A percentile compares a stretch with the other conserved stretches of the same genome.
These are phyloP conservation scores for Clausena lansium DNA, from an alignment of 345 rosid genomes.

Conservation along the genomic window DNA sequence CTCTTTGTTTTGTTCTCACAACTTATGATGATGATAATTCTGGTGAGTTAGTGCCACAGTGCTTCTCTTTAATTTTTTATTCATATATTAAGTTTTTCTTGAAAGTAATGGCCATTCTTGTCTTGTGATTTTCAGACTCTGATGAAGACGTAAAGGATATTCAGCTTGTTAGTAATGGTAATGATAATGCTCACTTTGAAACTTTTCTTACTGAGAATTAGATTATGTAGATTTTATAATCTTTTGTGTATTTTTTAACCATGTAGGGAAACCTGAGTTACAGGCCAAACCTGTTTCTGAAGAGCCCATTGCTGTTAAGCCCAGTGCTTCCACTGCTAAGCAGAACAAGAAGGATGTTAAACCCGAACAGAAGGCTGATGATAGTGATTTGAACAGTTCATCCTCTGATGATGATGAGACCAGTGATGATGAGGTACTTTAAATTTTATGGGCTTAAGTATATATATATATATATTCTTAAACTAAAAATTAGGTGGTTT, in stretches of 20 bases:
- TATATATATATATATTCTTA: neutral
- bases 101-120: neutral
- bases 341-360: constrained; percentile 45
- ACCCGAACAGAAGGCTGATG: constrained; percentile 22
- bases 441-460: neutral
- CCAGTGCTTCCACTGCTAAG: constrained; percentile 25
- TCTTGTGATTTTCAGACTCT: constrained; percentile 18
- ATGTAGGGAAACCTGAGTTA: constrained; percentile 28
- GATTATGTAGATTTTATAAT: neutral
- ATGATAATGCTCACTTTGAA: neutral
- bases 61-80: neutral
- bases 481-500: constrained; percentile 23
- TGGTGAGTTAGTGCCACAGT: constrained; percentile 17
- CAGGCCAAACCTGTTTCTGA: constrained; percentile 13
- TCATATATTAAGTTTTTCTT: neutral
- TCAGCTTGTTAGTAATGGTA: constrained; percentile 30
- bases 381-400: constrained; percentile 6
- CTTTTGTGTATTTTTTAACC: neutral
- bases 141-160: constrained; percentile 23
- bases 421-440: constrained; percentile 40
- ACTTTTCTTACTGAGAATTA: neutral
- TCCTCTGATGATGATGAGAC: constrained; percentile 38
- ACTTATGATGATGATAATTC: neutral
- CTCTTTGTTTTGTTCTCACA: constrained; percentile 7
- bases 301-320: constrained; percentile 14